phyloP scores from a whole-genome alignment of 1,284 basidiomycete genomes.

The Inonotus obliquus region DNA sequence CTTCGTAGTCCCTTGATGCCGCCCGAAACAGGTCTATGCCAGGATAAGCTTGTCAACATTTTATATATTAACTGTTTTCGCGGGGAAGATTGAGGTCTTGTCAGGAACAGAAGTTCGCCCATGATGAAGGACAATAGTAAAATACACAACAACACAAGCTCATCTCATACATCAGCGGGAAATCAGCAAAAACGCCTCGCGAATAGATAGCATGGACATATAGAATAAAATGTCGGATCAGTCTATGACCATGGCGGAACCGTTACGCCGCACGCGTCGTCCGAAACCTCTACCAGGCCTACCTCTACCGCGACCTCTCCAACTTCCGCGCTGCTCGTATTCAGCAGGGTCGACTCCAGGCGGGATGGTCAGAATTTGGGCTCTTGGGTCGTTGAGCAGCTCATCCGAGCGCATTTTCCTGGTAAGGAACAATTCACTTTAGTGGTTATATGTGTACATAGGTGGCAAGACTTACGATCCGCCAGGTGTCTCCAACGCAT shows the following conservation, averaged over 20 bases:
- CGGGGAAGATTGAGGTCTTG: too few species aligned
- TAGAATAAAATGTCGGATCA: constrained; percentile 9
- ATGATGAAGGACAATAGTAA: background rate
- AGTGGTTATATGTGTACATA: background rate
- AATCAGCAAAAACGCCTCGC: background rate
- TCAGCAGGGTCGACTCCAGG: constrained; percentile 59
- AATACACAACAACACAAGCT: background rate
- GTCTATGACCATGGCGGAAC: constrained; percentile 37
- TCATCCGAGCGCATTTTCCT: constrained; percentile 87
- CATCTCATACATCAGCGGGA: background rate
- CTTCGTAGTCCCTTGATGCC: too few species aligned
- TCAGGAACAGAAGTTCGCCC: too few species aligned
- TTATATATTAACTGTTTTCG: too few species aligned
- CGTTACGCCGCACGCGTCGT: constrained; percentile 30
- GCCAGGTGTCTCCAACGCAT: constrained; percentile 44
- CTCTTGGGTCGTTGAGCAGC: constrained; percentile 63
- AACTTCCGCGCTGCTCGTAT: constrained; percentile 34
- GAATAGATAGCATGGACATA: background rate
- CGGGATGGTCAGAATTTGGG: constrained; percentile 63
- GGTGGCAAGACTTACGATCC: constrained; percentile 50
- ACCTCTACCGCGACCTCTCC: constrained; percentile 29
- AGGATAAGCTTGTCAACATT: too few species aligned
- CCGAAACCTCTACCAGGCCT: constrained; percentile 28
- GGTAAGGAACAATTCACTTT: background rate
- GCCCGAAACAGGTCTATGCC: too few species aligned